phyloP scores from a whole-genome alignment of 345 rosid species.

The Brassica cretica region DNA sequence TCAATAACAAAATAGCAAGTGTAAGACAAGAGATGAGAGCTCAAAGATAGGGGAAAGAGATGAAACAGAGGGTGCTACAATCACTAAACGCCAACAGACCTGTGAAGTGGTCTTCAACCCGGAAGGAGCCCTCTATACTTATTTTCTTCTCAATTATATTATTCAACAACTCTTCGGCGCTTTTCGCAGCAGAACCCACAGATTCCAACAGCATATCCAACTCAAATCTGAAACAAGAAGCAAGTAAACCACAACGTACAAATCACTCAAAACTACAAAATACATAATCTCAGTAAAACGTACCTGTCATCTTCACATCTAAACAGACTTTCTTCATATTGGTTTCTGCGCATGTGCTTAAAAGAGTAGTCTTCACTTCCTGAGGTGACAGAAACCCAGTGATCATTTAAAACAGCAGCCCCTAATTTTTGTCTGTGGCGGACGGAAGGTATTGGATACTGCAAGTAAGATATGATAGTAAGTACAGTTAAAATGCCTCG shows the following conservation, averaged over 20 bases:
- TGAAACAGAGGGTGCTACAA: not conserved
- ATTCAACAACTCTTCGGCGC: slow-evolving; percentile 69
- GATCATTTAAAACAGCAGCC: slow-evolving; percentile 87
- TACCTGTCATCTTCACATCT: slow-evolving; percentile 98
- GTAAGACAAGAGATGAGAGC: slow-evolving; percentile 9
- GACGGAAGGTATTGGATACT: slow-evolving; percentile 85
- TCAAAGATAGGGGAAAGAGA: slow-evolving; percentile 11
- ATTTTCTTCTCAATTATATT: slow-evolving; percentile 63
- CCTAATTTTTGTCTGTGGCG: slow-evolving; percentile 63
- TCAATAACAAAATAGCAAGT: slow-evolving; percentile 11
- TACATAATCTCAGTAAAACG: not conserved
- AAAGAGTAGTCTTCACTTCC: slow-evolving; percentile 99
- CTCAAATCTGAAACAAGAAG: slow-evolving; percentile 65
- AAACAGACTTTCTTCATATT: slow-evolving; percentile 93
- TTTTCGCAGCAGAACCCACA: slow-evolving; percentile 77
- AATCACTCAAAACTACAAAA: slow-evolving; percentile 1
- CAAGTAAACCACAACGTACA: not conserved
- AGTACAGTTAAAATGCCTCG: slow-evolving; percentile 11
- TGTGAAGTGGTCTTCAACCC: slow-evolving; percentile 68
- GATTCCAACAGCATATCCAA: slow-evolving; percentile 98
- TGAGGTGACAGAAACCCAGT: slow-evolving; percentile 97
- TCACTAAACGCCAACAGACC: slow-evolving; percentile 54
- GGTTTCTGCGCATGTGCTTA: slow-evolving; percentile 97
- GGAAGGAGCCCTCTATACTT: slow-evolving; percentile 48
- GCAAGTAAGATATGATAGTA: slow-evolving; percentile 22